Conservation (phyloP, 176 grass and related monocot species). For the Thalia dealbata region DNA sequence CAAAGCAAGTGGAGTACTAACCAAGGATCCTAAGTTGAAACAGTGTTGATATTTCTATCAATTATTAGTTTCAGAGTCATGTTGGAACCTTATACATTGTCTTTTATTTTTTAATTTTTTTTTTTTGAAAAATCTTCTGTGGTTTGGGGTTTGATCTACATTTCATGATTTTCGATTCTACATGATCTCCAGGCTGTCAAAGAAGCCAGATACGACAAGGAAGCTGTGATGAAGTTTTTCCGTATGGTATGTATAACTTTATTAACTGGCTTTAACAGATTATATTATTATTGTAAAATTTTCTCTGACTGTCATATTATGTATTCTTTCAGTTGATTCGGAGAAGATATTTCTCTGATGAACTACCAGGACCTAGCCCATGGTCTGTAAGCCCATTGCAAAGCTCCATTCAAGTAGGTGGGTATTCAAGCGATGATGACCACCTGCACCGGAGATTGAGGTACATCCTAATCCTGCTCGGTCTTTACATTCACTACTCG, state of each 20-base stretch:
- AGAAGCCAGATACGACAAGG: constrained; percentile 93
- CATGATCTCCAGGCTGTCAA: constrained; percentile 60
- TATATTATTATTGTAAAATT: constrained; percentile 16
- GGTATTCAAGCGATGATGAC: constrained; percentile 57
- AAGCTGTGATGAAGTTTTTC: constrained; percentile 91
- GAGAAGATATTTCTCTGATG: constrained; percentile 90
- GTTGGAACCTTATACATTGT: background rate
- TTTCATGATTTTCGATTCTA: background rate
- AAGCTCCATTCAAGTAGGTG: constrained; percentile 36
- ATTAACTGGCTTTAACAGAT: constrained; percentile 14
- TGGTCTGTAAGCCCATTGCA: constrained; percentile 54
- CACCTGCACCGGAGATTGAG: constrained; percentile 65
- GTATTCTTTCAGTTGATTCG: constrained; percentile 73
- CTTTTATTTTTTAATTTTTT: background rate
- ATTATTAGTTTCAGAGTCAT: background rate
- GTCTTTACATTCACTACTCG: background rate
- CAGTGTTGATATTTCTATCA: too few relatives aligned
- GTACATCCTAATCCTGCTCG: background rate
- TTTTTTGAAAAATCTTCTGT: background rate
- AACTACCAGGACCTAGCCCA: constrained; percentile 53
- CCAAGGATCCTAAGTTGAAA: too few relatives aligned
- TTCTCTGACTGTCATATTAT: background rate
- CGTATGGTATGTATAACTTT: constrained; percentile 50
- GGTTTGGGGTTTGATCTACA: background rate
- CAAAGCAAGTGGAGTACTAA: background rate